These are phyloP conservation scores for Neofusicoccum ribis DNA, from an alignment of 2,329 filamentous ascomycete species.

Conservation along the genomic window DNA sequence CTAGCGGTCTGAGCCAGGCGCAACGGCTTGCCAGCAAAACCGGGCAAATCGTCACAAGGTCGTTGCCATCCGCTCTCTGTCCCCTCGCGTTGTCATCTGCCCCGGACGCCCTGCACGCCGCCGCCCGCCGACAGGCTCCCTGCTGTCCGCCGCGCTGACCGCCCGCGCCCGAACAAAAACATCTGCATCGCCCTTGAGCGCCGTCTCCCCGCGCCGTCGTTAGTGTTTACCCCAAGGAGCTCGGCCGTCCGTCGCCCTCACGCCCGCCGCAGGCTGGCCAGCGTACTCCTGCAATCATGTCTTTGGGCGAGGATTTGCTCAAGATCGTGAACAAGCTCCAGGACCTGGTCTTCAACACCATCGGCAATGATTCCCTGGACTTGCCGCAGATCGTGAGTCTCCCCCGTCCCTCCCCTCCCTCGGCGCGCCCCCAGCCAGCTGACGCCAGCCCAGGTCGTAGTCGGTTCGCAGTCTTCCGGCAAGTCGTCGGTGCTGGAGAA, in stretches of 20 bases:
- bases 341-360: slow-evolving; percentile 98
- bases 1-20: slow-evolving; percentile 16
- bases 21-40: slow-evolving; percentile 18
- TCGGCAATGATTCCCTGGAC: slow-evolving; percentile 97
- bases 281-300: slow-evolving; percentile 64
- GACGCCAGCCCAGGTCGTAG: slow-evolving; percentile 71
- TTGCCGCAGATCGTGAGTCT: slow-evolving; percentile 96
- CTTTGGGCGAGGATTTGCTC: slow-evolving; percentile 93
- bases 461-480: slow-evolving; percentile 96
- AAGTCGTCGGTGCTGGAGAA: slow-evolving; percentile 99
- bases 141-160: slow-evolving; percentile 11
- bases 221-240: slow-evolving; percentile 12
- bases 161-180: slow-evolving; percentile 18
- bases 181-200: slow-evolving; percentile 11
- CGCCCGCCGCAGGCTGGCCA: slow-evolving; percentile 9
- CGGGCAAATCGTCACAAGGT: slow-evolving; percentile 15
- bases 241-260: neutral
- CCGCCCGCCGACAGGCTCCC: neutral
- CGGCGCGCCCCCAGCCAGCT: slow-evolving; percentile 20
- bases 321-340: slow-evolving; percentile 97
- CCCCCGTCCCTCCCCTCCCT: slow-evolving; percentile 36
- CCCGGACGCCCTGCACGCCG: slow-evolving; percentile 6
- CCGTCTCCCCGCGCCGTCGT: slow-evolving; percentile 12
- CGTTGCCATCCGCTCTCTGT: slow-evolving; percentile 1
- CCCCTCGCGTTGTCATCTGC: slow-evolving; percentile 11